Evolutionary conservation across 306 rosid species (phyloP), one percentile per base, ranked within the genome.

Genomic region (Ormosia semicastrata): DNA sequence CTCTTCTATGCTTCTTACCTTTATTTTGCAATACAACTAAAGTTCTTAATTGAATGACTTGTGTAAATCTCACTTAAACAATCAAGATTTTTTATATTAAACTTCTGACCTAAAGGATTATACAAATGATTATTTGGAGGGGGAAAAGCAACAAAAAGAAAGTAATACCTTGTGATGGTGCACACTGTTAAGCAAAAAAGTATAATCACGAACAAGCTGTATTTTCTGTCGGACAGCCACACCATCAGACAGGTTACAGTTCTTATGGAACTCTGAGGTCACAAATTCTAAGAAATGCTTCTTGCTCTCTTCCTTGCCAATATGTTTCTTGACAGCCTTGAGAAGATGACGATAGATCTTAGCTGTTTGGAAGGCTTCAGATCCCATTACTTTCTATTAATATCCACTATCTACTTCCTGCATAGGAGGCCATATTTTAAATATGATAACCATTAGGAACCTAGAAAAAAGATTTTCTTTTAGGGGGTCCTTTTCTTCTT

Each of bases 271-370:
- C 71, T 92, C 97, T 0, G 89, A 82, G 8, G 84, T 82, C 17
- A 93, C 90, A 59, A 86, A 92, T 8, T 91, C 90, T 41, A 33
- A 43, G 68, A 95, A 95, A 81, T 91, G 97, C 84, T 60, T 83
- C 79, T 87, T 90, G 77, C 58, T 81, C 18, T 86, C 94, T 52
- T 89, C 97, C 77, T 91, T 88, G 36, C 87, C 91, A 33, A 95
- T 75, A 11, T 93, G 97, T 32, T 89, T 87, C 89, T 88, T 92
- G 32, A 93, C 88, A 15, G 94, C 93, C 72, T 84, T 92, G 44
- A 92, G 96, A 88, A 95, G 94, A 64, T 71, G 78, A 64, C 98
- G 91, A 85, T 93, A 95, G 63, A 86, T 91, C 81, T 75, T 88
- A 46, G 89, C 89, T 29, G 89, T 81, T 80, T 90, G 94, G 72